A percentile compares a stretch with the other conserved stretches of the same genome.
phyloP scores from a whole-genome alignment of 345 rosid genomes.

The Garcia nutans region DNA sequence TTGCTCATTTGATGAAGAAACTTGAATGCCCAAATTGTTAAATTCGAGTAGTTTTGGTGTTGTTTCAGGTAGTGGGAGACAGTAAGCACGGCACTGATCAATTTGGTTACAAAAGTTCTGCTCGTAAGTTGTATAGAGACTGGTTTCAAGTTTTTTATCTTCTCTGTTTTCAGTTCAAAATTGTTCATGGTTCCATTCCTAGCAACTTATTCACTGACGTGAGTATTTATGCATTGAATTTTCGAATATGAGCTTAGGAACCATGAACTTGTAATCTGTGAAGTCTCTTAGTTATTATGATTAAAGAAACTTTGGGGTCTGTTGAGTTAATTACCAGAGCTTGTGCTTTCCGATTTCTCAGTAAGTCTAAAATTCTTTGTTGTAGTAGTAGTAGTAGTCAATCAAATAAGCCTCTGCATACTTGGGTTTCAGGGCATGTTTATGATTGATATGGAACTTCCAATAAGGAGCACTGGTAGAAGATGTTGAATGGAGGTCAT shows the following conservation, averaged over 20 bases:
- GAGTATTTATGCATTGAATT: not conserved
- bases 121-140: slow-evolving; percentile 46
- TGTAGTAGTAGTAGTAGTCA: too few relatives aligned
- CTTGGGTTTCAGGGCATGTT: not conserved
- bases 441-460: not conserved
- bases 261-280: not conserved
- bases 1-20: not conserved
- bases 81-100: slow-evolving; percentile 49
- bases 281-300: not conserved
- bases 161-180: not conserved
- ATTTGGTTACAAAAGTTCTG: slow-evolving; percentile 45
- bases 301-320: not conserved
- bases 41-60: not conserved
- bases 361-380: not conserved
- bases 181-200: not conserved
- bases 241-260: not conserved
- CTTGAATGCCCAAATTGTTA: not conserved
- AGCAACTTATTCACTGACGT: not conserved
- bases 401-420: not conserved
- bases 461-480: not conserved
- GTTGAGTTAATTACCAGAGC: not conserved
- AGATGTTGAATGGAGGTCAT: not conserved
- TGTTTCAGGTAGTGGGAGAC: slow-evolving; percentile 62
- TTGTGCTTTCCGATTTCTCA: not conserved
- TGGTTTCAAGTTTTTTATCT: not conserved